A percentile compares a stretch with the other conserved stretches of the same genome.
Evolutionary conservation across 2,329 filamentous ascomycete species (phyloP).

Genomic region (Arthrinium puccinioides): DNA sequence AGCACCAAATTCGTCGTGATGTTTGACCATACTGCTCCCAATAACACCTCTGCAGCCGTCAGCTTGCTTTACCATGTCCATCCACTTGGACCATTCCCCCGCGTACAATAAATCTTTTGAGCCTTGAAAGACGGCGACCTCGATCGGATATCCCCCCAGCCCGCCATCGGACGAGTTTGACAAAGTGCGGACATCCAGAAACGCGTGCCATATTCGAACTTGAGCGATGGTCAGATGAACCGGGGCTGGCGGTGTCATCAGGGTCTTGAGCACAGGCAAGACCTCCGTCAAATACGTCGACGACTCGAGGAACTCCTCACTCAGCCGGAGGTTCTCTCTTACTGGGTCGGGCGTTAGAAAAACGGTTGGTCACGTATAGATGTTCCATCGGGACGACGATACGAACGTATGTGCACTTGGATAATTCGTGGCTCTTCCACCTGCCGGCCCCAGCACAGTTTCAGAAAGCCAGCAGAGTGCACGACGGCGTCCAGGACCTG

Average conservation of each 20-base stretch:
- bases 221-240: slow-evolving; percentile 2
- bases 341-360: too few species aligned
- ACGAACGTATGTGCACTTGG: slow-evolving; percentile 1
- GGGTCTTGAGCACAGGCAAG: slow-evolving; percentile 1
- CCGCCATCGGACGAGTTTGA: too few species aligned
- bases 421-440: background rate
- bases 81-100: too few species aligned
- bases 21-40: too few species aligned
- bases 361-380: too few species aligned
- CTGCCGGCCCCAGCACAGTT: slow-evolving; percentile 1
- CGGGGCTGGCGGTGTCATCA: slow-evolving; percentile 1
- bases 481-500: background rate
- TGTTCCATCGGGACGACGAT: background rate
- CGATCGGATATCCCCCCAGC: too few species aligned
- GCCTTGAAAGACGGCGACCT: too few species aligned
- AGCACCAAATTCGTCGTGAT: too few species aligned
- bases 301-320: slow-evolving; percentile 1
- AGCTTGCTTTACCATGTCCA: too few species aligned
- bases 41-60: too few species aligned
- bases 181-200: too few species aligned
- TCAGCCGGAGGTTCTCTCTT: background rate
- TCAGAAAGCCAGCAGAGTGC: background rate
- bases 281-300: background rate
- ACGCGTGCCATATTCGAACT: slow-evolving; percentile 2
- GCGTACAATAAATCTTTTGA: too few species aligned